Conservation (phyloP, 306 rosid genomes). For the Vigna mungo region DNA sequence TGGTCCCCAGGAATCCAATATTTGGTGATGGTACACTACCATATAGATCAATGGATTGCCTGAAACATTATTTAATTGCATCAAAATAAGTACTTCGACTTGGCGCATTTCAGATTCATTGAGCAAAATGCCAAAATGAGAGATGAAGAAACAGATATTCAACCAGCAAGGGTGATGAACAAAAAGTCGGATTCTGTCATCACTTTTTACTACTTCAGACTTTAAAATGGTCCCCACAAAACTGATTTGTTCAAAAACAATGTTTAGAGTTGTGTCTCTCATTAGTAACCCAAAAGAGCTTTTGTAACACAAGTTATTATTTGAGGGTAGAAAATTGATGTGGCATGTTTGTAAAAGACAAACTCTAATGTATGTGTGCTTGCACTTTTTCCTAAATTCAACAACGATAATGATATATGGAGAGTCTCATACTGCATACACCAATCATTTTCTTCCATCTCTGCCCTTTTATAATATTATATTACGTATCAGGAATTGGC, state of each 20-base stretch:
- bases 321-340: background rate
- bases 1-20: conserved; percentile 76
- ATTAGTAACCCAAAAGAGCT: background rate
- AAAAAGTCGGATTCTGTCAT: conserved; percentile 10
- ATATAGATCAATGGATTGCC: conserved; percentile 94
- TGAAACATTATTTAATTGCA: conserved; percentile 48
- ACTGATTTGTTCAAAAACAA: background rate
- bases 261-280: background rate
- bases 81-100: background rate
- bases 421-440: too few species aligned
- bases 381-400: background rate
- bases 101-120: conserved; percentile 2
- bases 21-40: conserved; percentile 88
- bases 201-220: background rate
- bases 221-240: background rate
- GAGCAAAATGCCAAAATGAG: background rate
- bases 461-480: too few species aligned
- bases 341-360: background rate
- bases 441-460: too few species aligned
- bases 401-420: too few species aligned
- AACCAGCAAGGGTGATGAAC: background rate
- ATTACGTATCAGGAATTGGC: too few species aligned
- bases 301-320: background rate
- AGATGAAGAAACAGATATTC: background rate
- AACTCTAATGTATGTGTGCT: background rate